Evolutionary conservation across 768 basidiomycete species (phyloP).

Genomic region (Boletus rubroflammeus): DNA sequence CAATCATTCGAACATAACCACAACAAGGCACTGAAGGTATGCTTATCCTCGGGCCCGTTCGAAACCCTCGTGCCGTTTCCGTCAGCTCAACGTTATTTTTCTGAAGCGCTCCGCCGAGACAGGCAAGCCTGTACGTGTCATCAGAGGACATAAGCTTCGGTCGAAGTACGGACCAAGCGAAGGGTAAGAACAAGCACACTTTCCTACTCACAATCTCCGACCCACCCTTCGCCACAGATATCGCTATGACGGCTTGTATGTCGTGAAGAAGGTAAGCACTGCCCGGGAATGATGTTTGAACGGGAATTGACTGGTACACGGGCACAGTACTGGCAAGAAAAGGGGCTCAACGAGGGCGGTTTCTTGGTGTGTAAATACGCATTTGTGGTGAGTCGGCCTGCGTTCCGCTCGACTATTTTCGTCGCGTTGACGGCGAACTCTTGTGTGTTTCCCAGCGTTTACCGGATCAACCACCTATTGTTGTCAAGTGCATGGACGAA

Average conservation of each 20-base stretch:
- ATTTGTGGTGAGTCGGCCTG: slow-evolving; percentile 56
- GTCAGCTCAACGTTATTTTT: background rate
- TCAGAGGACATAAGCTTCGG: slow-evolving; percentile 66
- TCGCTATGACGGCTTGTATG: slow-evolving; percentile 88
- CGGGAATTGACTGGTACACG: background rate
- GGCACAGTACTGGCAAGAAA: slow-evolving; percentile 67
- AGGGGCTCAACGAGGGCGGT: slow-evolving; percentile 64
- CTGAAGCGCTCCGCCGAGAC: slow-evolving; percentile 71
- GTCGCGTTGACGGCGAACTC: background rate
- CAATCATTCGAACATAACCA: slow-evolving; percentile 73
- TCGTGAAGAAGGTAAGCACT: slow-evolving; percentile 58
- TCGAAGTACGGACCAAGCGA: slow-evolving; percentile 75
- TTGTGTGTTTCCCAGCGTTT: slow-evolving; percentile 19
- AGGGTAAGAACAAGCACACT: slow-evolving; percentile 45
- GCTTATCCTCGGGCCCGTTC: background rate
- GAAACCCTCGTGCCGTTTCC: background rate
- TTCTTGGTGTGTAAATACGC: slow-evolving; percentile 83
- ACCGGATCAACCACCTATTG: slow-evolving; percentile 20
- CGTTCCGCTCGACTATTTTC: background rate
- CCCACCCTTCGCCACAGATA: slow-evolving; percentile 45
- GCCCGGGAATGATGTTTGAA: background rate
- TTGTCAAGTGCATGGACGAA: slow-evolving; percentile 19
- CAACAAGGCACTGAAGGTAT: slow-evolving; percentile 67
- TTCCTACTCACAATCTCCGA: background rate
- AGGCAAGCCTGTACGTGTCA: slow-evolving; percentile 78